Evolutionary conservation across 768 basidiomycete species (phyloP), one percentile per base, ranked within the genome.

Genomic region (Tylopilus sp.): DNA sequence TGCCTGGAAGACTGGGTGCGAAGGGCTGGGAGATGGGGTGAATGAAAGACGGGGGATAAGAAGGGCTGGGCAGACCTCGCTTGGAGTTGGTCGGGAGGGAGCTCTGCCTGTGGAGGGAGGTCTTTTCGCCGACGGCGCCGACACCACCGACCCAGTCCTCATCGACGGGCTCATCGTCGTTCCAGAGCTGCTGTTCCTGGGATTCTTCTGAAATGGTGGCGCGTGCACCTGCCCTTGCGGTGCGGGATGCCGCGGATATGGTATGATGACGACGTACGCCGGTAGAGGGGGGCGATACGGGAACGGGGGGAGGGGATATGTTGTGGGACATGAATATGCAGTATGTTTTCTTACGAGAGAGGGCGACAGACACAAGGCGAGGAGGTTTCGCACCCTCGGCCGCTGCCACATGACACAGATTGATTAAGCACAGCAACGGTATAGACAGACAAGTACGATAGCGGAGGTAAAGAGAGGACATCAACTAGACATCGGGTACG

Each of bases 251-350:
- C 12, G 87, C 81, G 28, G 89, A 81, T 70, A 92, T 90, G 45
- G 89, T 92, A 63, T 92, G 89, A 68, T 91, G 87, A 29, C 89
- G 82, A 61, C 89, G 77, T n/a, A 91, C 87, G 22, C 78, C 76
- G 14, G 70, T 67, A 24, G 74, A 67, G 19, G 72, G 68, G 5
- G 69, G 64, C 5, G 72, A 70, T 4, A 63, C 70, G 21, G 75
- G 65, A 31, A 68, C 71, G 19, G 76, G 75, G 26, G 77, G 76
- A 22, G 77, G 75, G 19, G 76, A 71, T 16, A 74, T 71, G 34
- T 71, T 68, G 60, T 73, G 68, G n/a, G 76, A 70, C 75, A 76
- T 76, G 54, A 28, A 11, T 22, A 36, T n/a, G 11, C n/a, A 10
- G 8, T 21, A 37, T 12, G 16, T 6, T 26, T 38, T 44, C 42